Conservation (phyloP, 306 rosid genomes). For the Vigna hirtella region DNA sequence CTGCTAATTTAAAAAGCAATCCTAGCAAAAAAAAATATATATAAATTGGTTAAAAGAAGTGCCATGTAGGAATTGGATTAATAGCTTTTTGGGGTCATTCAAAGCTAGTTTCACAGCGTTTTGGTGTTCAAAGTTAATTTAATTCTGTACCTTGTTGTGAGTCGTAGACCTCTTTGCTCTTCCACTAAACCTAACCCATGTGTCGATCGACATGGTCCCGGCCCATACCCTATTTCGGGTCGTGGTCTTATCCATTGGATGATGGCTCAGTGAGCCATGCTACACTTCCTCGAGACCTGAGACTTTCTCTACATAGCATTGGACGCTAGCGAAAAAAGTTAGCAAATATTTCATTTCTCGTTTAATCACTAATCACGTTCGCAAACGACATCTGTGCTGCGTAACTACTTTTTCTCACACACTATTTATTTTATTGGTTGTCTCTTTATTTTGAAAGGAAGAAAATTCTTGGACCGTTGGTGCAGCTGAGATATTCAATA, state of each 20-base stretch:
- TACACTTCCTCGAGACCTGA: not conserved
- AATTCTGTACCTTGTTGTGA: not conserved
- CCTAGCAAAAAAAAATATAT: not conserved
- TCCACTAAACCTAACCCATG: not conserved
- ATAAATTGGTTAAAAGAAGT: not conserved
- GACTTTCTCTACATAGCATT: not conserved
- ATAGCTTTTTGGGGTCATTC: not conserved
- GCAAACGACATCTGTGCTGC: conserved; percentile 17
- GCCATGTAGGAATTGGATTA: not conserved
- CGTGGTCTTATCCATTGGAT: not conserved
- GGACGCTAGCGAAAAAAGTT: not conserved
- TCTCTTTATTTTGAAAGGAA: not conserved
- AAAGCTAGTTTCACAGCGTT: not conserved
- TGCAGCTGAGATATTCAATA: conserved; percentile 20
- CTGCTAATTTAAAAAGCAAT: not conserved
- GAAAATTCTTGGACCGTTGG: conserved; percentile 18
- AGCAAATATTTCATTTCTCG: not conserved
- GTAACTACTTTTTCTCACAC: conserved; percentile 32
- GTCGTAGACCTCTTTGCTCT: not conserved
- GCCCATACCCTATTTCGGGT: not conserved
- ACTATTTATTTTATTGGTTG: not conserved
- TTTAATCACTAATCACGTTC: not conserved
- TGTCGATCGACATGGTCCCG: not conserved
- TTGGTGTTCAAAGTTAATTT: not conserved
- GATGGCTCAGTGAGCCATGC: not conserved